Percentiles rank a stretch among this genome's conserved stretches.
These are phyloP conservation scores for Trichoderma erinaceum DNA, from an alignment of 495 filamentous ascomycete genomes.

Conservation along the genomic window DNA sequence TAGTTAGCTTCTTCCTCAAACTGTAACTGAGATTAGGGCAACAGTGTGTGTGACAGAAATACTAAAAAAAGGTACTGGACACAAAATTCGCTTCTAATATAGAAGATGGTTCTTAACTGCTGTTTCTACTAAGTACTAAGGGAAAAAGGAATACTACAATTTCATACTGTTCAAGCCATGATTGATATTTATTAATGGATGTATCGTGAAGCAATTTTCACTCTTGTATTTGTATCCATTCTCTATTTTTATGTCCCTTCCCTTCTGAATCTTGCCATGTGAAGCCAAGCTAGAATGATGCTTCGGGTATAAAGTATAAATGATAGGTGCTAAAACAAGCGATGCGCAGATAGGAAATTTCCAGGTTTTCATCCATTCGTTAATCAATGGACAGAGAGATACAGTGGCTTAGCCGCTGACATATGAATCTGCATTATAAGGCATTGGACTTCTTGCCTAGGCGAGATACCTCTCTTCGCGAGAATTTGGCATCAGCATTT, in stretches of 20 bases:
- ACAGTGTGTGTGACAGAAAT: conserved; percentile 1
- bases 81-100: neutral
- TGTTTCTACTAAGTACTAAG: conserved; percentile 3
- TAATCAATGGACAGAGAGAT: neutral
- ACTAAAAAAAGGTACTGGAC: conserved; percentile 9
- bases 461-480: conserved; percentile 32
- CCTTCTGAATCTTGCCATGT: neutral
- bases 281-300: neutral
- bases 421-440: neutral
- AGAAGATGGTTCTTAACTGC: conserved; percentile 3
- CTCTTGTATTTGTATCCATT: neutral
- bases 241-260: neutral
- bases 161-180: conserved; percentile 1
- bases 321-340: neutral
- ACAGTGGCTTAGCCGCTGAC: no score
- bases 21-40: conserved; percentile 4
- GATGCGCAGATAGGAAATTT: neutral
- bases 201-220: neutral
- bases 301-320: neutral
- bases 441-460: conserved; percentile 12
- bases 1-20: conserved; percentile 4
- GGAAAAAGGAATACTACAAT: conserved; percentile 4
- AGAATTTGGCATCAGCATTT: conserved; percentile 32
- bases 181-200: neutral
- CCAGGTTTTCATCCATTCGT: neutral